These are phyloP conservation scores for Phytophthora pluvialis DNA, from an alignment of 352 stramenopile genomes.

Conservation along the genomic window DNA sequence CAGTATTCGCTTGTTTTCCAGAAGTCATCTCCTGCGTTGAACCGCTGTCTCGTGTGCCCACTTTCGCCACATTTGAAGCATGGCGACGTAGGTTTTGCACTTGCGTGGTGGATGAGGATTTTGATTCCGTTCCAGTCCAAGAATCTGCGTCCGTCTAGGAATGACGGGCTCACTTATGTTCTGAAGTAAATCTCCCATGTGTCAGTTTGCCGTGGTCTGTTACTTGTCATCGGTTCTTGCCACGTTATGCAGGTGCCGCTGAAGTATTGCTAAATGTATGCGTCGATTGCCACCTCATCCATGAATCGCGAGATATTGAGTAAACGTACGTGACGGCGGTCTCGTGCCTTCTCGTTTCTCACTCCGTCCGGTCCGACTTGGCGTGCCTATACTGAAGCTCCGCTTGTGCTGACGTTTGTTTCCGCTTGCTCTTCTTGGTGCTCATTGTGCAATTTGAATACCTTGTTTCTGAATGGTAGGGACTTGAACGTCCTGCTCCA, in stretches of 20 bases:
- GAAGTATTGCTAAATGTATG: background rate
- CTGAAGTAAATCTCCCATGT: conserved; percentile 11
- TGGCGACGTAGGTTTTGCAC: background rate
- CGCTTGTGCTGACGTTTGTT: too few relatives aligned
- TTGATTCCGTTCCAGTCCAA: background rate
- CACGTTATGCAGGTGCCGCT: background rate
- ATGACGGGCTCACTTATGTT: background rate
- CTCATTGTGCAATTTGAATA: background rate
- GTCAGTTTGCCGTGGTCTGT: background rate
- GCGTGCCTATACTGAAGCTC: background rate
- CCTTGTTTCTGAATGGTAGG: background rate
- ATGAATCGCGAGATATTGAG: conserved; percentile 5
- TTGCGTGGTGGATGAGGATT: background rate
- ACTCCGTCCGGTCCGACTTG: conserved; percentile 10
- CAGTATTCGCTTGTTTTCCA: too few relatives aligned
- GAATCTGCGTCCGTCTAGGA: background rate
- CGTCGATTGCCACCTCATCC: conserved; percentile 4
- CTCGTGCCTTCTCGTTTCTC: background rate
- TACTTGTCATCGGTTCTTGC: conserved; percentile 2
- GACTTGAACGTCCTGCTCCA: background rate
- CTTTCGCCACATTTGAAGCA: too few relatives aligned
- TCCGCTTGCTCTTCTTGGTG: too few relatives aligned
- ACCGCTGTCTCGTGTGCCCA: too few relatives aligned
- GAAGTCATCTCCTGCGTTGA: too few relatives aligned
- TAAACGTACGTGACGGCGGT: conserved; percentile 4